These are phyloP conservation scores for Alternaria dauci DNA, from an alignment of 2,329 filamentous ascomycete genomes.

Conservation along the genomic window DNA sequence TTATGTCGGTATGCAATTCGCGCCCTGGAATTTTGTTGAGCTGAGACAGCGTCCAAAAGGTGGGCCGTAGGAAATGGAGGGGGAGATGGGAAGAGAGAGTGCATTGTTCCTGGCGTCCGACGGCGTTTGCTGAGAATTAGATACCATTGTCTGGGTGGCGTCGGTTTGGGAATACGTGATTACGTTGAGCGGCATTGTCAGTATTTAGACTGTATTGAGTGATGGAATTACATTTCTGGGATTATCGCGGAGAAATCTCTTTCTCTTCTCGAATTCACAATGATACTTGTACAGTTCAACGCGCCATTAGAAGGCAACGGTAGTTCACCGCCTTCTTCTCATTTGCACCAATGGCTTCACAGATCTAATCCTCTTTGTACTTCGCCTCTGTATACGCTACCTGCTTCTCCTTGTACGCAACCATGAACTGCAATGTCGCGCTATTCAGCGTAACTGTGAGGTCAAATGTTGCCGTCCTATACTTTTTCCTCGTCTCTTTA, in stretches of 20 bases:
- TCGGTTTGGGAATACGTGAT: constrained; percentile 2
- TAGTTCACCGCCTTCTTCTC: not conserved
- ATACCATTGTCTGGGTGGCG: constrained; percentile 12
- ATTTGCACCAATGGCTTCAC: not conserved
- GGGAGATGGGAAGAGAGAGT: not conserved
- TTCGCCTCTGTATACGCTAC: not conserved
- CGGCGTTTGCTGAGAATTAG: constrained; percentile 6
- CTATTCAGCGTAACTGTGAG: constrained; percentile 23
- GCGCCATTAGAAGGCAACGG: not conserved
- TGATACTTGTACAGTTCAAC: not conserved
- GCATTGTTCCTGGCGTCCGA: constrained; percentile 19
- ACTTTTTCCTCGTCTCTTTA: not conserved
- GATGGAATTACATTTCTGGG: not conserved
- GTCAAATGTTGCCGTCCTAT: constrained; percentile 12
- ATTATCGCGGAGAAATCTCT: not conserved
- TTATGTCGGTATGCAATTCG: constrained; percentile 45
- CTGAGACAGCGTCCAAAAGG: constrained; percentile 53
- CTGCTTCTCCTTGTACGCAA: constrained; percentile 13
- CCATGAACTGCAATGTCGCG: constrained; percentile 18
- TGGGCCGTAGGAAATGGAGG: constrained; percentile 12
- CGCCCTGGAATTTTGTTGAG: constrained; percentile 33
- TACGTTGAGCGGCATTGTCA: constrained; percentile 6
- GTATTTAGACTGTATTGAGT: constrained; percentile 1
- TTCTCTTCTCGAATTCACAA: not conserved
- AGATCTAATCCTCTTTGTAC: not conserved